A percentile compares a stretch with the other conserved stretches of the same genome.
These are phyloP conservation scores for Artemisia tridentata DNA, from an alignment of 129 eudicot species.

Conservation along the genomic window DNA sequence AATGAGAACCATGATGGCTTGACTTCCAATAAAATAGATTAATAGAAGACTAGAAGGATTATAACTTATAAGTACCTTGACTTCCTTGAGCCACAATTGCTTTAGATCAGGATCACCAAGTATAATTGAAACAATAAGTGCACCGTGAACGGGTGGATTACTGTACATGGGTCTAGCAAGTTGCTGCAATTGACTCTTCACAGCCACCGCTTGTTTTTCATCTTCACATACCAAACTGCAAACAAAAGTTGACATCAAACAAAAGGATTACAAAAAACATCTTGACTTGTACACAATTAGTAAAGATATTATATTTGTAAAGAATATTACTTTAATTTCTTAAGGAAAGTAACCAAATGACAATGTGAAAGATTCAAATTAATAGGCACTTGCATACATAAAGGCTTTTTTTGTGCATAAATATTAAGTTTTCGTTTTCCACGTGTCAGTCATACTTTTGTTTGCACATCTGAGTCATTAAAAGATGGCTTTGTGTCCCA, in stretches of 20 bases:
- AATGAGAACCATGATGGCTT: not conserved
- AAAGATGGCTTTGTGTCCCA: no score
- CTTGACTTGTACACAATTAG: no score
- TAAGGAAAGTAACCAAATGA: no score
- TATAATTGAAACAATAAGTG: conserved; percentile 69
- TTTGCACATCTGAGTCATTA: no score
- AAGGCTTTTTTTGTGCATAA: no score
- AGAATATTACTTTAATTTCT: not conserved
- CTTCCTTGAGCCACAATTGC: conserved; percentile 93
- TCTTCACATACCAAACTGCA: conserved; percentile 82
- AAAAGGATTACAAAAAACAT: conserved; percentile 9
- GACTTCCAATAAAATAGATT: not conserved
- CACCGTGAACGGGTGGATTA: conserved; percentile 93
- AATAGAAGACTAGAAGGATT: not conserved
- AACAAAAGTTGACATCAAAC: conserved; percentile 4
- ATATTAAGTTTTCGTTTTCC: not conserved
- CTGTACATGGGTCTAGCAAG: conserved; percentile 95
- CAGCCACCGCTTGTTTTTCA: conserved; percentile 80
- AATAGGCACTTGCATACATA: no score
- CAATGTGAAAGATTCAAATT: no score
- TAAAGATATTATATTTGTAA: not conserved
- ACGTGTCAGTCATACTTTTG: not conserved
- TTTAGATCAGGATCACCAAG: conserved; percentile 81
- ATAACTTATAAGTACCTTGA: conserved; percentile 48
- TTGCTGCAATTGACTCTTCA: conserved; percentile 95